Evolutionary conservation across 805 yeast species (phyloP).

Genomic region (Grigorovia transvaalensis): DNA sequence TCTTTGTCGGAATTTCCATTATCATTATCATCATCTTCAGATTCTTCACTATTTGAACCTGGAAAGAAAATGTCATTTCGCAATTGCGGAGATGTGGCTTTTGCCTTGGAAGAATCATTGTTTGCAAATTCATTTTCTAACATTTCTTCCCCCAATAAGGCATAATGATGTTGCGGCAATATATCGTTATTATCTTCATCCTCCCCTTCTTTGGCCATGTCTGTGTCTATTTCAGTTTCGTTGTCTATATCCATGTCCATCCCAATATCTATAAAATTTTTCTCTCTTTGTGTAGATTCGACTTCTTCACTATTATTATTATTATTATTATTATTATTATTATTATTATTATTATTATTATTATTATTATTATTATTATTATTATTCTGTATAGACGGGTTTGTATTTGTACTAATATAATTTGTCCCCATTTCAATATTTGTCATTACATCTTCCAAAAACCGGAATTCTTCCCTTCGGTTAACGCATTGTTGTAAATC

Average conservation of each 20-base stretch:
- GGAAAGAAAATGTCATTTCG: too few species aligned
- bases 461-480: constrained; percentile 17
- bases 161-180: too few species aligned
- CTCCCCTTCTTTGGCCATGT: constrained; percentile 11
- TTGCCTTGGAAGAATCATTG: too few species aligned
- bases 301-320: background rate
- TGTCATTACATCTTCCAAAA: constrained; percentile 18
- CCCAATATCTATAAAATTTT: constrained; percentile 7
- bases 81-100: too few species aligned
- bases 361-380: background rate
- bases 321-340: background rate
- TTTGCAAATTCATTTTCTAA: too few species aligned
- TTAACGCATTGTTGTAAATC: constrained; percentile 15
- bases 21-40: constrained; percentile 5
- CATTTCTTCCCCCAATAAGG: too few species aligned
- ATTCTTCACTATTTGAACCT: constrained; percentile 3
- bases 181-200: too few species aligned
- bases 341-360: background rate
- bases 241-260: constrained; percentile 10
- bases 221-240: constrained; percentile 7
- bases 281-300: constrained; percentile 8
- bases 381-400: background rate
- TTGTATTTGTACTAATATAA: background rate
- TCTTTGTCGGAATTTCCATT: constrained; percentile 13
- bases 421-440: background rate